Percentiles rank a stretch among this genome's conserved stretches.
Conservation (phyloP, 2,329 filamentous ascomycete species). For the Botrytis aclada region DNA sequence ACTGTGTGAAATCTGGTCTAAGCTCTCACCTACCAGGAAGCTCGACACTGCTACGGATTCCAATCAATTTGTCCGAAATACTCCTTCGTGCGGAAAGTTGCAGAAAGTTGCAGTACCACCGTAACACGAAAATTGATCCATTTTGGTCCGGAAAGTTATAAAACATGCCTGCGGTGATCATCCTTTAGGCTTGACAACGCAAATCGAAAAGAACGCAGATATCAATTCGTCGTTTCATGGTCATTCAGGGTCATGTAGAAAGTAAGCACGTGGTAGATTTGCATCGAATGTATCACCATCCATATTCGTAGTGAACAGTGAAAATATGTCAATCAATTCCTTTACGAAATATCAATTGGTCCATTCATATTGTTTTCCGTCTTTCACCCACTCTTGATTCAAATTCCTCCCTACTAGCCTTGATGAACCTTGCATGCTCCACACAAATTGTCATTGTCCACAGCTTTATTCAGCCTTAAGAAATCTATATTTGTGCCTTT, state of each 20-base stretch:
- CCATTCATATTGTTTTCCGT: not conserved
- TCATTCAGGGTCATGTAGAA: not conserved
- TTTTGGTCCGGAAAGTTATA: not conserved
- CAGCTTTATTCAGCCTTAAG: constrained; percentile 9
- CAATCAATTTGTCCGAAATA: not conserved
- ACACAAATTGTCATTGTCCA: constrained; percentile 3
- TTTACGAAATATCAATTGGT: not conserved
- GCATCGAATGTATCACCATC: not conserved
- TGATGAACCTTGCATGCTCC: not conserved
- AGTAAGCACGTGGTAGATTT: not conserved
- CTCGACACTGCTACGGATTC: not conserved
- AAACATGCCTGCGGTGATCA: constrained; percentile 15
- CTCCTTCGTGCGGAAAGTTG: not conserved
- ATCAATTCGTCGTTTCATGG: not conserved
- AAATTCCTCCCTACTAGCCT: not conserved
- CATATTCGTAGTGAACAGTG: no score
- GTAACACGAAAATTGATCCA: not conserved
- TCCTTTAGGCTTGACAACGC: not conserved
- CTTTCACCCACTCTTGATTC: not conserved
- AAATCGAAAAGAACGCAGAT: not conserved
- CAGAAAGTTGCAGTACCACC: not conserved
- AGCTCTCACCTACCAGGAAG: not conserved
- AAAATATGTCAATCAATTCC: not conserved
- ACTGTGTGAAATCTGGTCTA: not conserved
- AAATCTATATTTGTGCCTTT: not conserved